Conservation (phyloP, 805 yeast genomes). For the Candida sithepensis region DNA sequence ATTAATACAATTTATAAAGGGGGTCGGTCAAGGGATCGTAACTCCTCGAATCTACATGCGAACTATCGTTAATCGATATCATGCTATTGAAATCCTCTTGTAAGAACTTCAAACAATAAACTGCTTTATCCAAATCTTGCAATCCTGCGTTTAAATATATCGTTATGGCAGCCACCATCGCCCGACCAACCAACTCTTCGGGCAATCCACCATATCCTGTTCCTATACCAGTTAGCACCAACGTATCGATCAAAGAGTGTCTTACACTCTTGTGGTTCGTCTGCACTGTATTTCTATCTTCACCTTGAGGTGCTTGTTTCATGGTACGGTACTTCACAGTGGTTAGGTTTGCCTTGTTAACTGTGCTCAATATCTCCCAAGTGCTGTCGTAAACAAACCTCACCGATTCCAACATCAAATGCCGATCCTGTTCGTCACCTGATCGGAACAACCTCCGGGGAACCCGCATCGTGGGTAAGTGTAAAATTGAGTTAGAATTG, state of each 20-base stretch:
- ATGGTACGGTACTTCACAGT: not conserved
- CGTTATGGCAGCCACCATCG: constrained; percentile 35
- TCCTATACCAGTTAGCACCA: constrained; percentile 37
- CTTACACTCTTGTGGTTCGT: constrained; percentile 7
- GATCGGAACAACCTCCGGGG: constrained; percentile 23
- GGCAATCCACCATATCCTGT: constrained; percentile 39
- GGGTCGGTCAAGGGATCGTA: constrained; percentile 15
- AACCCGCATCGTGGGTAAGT: constrained; percentile 39
- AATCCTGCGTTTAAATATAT: constrained; percentile 20
- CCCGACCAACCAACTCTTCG: constrained; percentile 27
- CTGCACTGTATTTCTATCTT: too few species aligned
- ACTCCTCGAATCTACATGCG: not conserved
- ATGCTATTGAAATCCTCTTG: constrained; percentile 22
- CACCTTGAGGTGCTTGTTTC: not conserved
- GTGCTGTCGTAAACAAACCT: constrained; percentile 34
- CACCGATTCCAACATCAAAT: constrained; percentile 4
- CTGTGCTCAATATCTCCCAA: constrained; percentile 32
- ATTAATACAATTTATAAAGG: constrained; percentile 12
- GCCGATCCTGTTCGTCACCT: constrained; percentile 1
- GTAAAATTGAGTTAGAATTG: constrained; percentile 30
- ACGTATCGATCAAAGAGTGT: constrained; percentile 19
- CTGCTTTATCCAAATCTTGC: constrained; percentile 17
- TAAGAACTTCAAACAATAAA: constrained; percentile 23
- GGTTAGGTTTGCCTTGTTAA: constrained; percentile 19
- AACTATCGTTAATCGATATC: constrained; percentile 9